Evolutionary conservation across 169 alveolate species (phyloP).

Genomic region (Plasmodium reichenowi): DNA sequence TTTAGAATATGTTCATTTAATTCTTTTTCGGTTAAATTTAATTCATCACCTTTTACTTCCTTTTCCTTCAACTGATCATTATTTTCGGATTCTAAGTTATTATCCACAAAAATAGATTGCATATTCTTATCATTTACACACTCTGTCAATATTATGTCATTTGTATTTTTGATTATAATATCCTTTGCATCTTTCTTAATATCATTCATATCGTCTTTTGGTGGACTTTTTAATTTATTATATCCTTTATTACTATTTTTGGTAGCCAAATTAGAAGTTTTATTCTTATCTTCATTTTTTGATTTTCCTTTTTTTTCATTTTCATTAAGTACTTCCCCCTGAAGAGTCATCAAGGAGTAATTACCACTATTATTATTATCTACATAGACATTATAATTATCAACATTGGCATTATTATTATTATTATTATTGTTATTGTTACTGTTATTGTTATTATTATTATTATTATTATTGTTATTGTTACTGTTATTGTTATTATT

Average conservation of each 20-base stretch:
- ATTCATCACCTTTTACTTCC: background rate
- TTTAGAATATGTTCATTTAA: background rate
- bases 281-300: background rate
- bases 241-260: background rate
- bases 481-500: background rate
- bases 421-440: background rate
- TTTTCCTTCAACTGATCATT: background rate
- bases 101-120: background rate
- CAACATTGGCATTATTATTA: background rate
- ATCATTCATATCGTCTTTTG: background rate
- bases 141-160: background rate
- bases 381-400: background rate
- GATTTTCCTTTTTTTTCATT: background rate
- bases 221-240: background rate
- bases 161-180: background rate
- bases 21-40: slow-evolving; percentile 7
- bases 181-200: background rate
- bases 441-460: background rate
- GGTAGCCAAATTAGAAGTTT: background rate
- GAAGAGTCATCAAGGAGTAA: background rate
- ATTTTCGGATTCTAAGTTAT: background rate
- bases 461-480: background rate
- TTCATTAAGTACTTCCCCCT: background rate
- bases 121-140: background rate
- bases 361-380: slow-evolving; percentile 5